Evolutionary conservation across 305 asterid genomes (phyloP).

Genomic region (Coffea humblotiana): DNA sequence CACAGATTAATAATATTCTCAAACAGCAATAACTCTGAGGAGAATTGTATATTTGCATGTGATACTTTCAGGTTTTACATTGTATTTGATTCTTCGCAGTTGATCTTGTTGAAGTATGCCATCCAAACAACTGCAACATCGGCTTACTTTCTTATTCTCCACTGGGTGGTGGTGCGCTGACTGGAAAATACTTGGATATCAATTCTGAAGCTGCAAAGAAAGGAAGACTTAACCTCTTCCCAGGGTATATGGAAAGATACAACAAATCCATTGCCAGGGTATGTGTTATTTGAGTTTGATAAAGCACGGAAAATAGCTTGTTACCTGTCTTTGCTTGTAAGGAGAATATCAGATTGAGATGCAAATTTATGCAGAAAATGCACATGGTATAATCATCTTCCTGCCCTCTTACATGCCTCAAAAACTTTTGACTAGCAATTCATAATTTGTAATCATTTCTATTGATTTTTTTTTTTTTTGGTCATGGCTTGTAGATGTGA

Average conservation of each 20-base stretch:
- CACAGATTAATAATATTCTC: too few species aligned
- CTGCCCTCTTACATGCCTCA: not conserved
- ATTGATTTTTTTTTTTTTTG: too few species aligned
- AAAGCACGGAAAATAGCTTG: not conserved
- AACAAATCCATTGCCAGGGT: slow-evolving; percentile 69
- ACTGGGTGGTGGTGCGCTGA: slow-evolving; percentile 75
- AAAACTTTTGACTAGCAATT: not conserved
- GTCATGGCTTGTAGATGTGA: not conserved
- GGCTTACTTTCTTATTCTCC: slow-evolving; percentile 94
- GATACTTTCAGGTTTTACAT: not conserved
- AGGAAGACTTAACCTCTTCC: slow-evolving; percentile 80
- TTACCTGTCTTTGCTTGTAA: not conserved
- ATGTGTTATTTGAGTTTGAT: slow-evolving; percentile 13
- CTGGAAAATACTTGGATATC: slow-evolving; percentile 78
- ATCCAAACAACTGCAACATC: slow-evolving; percentile 81
- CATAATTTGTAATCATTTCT: too few species aligned
- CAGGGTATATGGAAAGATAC: slow-evolving; percentile 96
- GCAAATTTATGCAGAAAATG: not conserved
- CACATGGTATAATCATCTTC: too few species aligned
- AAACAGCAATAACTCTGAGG: not conserved
- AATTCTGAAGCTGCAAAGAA: slow-evolving; percentile 69
- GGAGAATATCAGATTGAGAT: not conserved
- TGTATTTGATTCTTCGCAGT: slow-evolving; percentile 49
- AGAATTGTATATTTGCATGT: too few species aligned
- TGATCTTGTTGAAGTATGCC: slow-evolving; percentile 91